phyloP scores from a whole-genome alignment of 1,139 yeast genomes.

The Yamadazyma kanchanaburiensis region DNA sequence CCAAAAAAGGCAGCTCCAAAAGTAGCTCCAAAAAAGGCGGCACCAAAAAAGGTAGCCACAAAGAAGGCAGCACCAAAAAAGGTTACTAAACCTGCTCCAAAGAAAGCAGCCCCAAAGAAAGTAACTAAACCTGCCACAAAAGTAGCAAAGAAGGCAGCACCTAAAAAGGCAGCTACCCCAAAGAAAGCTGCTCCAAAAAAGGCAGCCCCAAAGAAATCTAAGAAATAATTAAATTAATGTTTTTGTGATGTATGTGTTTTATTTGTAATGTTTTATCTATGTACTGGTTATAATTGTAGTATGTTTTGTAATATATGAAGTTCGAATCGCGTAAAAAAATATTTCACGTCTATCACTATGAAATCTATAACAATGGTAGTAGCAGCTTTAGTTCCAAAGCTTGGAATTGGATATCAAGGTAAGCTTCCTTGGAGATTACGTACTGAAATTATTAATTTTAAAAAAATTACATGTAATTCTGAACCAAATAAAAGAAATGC shows the following conservation, averaged over 20 bases:
- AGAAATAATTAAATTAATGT: constrained; percentile 10
- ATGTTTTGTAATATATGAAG: constrained; percentile 8
- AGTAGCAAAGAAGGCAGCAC: constrained; percentile 5
- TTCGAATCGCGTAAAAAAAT: not conserved
- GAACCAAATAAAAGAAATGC: constrained; percentile 49
- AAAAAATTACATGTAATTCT: constrained; percentile 59
- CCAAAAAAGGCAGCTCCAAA: constrained; percentile 10
- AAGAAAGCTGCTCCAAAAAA: constrained; percentile 20
- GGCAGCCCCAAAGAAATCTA: constrained; percentile 12
- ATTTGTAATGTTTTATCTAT: constrained; percentile 1
- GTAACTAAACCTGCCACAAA: constrained; percentile 1
- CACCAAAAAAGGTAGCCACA: constrained; percentile 4
- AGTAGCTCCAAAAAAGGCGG: constrained; percentile 4
- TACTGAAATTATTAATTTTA: constrained; percentile 83
- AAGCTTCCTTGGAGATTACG: constrained; percentile 83
- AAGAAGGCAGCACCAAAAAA: constrained; percentile 12
- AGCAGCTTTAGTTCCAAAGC: constrained; percentile 76
- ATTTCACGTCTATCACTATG: constrained; percentile 4
- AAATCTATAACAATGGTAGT: constrained; percentile 59
- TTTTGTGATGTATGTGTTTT: constrained; percentile 1
- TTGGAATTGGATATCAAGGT: constrained; percentile 85
- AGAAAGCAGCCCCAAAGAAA: constrained; percentile 8
- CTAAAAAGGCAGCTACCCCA: constrained; percentile 12
- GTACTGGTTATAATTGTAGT: constrained; percentile 4
- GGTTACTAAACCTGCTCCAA: constrained; percentile 5